A percentile compares a stretch with the other conserved stretches of the same genome.
Evolutionary conservation across 306 rosid genomes (phyloP).

Genomic region (Cicer bijugum): DNA sequence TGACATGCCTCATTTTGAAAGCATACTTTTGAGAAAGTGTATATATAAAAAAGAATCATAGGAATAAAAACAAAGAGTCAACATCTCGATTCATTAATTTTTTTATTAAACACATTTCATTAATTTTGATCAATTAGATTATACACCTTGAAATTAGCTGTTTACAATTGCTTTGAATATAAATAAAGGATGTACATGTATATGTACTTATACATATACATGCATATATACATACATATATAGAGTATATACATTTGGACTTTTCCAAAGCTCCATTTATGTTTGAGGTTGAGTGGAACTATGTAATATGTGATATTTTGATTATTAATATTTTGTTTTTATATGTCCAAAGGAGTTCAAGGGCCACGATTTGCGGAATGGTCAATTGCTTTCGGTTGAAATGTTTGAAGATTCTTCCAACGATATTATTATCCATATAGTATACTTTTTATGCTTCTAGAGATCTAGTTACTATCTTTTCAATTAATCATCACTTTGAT

Average conservation of each 20-base stretch:
- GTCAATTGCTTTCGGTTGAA: conserved; percentile 48
- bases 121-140: neutral
- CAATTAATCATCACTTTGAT: neutral
- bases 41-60: neutral
- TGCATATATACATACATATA: neutral
- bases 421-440: neutral
- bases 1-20: conserved; percentile 36
- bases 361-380: conserved; percentile 36
- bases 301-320: neutral
- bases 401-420: conserved; percentile 40
- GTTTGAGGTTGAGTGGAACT: conserved; percentile 34
- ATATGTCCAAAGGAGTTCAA: conserved; percentile 5
- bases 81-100: conserved; percentile 6
- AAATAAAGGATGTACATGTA: neutral
- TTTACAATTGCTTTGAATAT: conserved; percentile 10
- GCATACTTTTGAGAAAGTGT: conserved; percentile 39
- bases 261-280: conserved; percentile 24
- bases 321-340: neutral
- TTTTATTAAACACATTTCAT: too few species aligned
- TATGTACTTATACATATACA: too few species aligned
- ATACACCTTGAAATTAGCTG: conserved; percentile 3
- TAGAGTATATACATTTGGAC: neutral
- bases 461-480: neutral
- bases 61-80: neutral
- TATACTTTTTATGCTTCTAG: too few species aligned